A percentile compares a stretch with the other conserved stretches of the same genome.
Conservation (phyloP, 805 yeast genomes). For the Peterozyma toletana region DNA sequence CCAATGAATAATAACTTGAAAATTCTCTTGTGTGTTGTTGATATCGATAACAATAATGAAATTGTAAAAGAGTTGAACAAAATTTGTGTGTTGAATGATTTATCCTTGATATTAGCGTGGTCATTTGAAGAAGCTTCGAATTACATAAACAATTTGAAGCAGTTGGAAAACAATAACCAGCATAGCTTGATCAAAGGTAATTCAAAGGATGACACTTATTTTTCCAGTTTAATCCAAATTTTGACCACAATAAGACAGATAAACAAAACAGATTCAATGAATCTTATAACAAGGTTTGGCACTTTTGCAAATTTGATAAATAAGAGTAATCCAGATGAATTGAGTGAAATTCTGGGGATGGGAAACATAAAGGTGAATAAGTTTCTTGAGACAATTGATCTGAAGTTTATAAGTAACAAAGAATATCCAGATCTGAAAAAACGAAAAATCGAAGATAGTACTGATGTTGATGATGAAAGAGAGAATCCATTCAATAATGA, state of each 20-base stretch:
- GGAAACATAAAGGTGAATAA: conserved; percentile 39
- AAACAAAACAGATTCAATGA: conserved; percentile 48
- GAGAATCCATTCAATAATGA: background rate
- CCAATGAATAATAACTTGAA: conserved; percentile 34
- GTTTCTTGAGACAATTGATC: conserved; percentile 31
- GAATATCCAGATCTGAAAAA: conserved; percentile 15
- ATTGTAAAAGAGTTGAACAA: conserved; percentile 37
- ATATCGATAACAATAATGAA: conserved; percentile 51
- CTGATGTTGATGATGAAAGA: background rate
- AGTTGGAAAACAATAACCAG: conserved; percentile 22
- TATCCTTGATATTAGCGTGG: conserved; percentile 46
- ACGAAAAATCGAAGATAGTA: background rate
- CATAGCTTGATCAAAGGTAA: conserved; percentile 32
- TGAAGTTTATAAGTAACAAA: conserved; percentile 43
- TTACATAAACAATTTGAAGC: conserved; percentile 24
- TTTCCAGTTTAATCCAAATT: conserved; percentile 34
- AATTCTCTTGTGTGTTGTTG: conserved; percentile 57
- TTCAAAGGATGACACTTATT: conserved; percentile 30
- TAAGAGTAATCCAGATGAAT: conserved; percentile 19
- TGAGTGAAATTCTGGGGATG: conserved; percentile 36
- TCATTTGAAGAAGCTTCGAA: conserved; percentile 49
- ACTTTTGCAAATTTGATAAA: conserved; percentile 32
- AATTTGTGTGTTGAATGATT: conserved; percentile 40
- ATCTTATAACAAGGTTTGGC: conserved; percentile 41
- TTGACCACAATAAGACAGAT: conserved; percentile 39